Base-by-base conservation (phyloP, 352 stramenopile genomes). In the Pythium sp. region DNA sequence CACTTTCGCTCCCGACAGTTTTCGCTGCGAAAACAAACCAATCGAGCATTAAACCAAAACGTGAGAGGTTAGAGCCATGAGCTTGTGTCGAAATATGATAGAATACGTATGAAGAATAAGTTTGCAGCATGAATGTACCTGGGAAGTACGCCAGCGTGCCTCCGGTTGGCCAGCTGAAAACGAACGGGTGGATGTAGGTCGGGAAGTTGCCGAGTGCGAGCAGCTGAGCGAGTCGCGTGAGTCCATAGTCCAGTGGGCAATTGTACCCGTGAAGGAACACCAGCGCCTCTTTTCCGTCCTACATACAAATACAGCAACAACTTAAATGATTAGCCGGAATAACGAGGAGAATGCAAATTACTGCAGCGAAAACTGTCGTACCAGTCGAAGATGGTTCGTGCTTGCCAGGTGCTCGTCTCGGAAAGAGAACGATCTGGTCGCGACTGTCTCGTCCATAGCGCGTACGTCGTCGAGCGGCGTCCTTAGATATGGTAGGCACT, bases 131-230 rank as follows among this genome's bases (percentile, higher is more conserved):
- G 53, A 43, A 5, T 14, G 30, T 64, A 70, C 78, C 78, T 81
- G 82, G 80, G 43, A 80, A 90, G 58, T 90, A 92, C 8, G 82
- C 78, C 12, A 92, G 68, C 0, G 75, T 72, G 26, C 82, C 80
- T 32, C 79, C 84, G 32, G 78, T 93, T 0, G 84, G 81, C 84
- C 84, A 93, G 58, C 82, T 91, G 47, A 93, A 93, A 2, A 93
- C 73, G 56, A 84, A 91, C 32, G 84, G 84, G 38, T 93, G 84
- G 63, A 93, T 86, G 24, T 74, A 74, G 0, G 79, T 75, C 0
- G 84, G 84, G 49, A 93, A 93, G 36, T 91, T 80, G 3, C 82
- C 84, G 6, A 90, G 75, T 0, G 84, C 74, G 7, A 93, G 57
- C 14, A 93, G 72, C 67, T 93, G 84, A 0, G 73, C 84, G 1